These are phyloP conservation scores for Xylariomycetidae sp. DNA, from an alignment of 2,329 filamentous ascomycete species.

Conservation along the genomic window DNA sequence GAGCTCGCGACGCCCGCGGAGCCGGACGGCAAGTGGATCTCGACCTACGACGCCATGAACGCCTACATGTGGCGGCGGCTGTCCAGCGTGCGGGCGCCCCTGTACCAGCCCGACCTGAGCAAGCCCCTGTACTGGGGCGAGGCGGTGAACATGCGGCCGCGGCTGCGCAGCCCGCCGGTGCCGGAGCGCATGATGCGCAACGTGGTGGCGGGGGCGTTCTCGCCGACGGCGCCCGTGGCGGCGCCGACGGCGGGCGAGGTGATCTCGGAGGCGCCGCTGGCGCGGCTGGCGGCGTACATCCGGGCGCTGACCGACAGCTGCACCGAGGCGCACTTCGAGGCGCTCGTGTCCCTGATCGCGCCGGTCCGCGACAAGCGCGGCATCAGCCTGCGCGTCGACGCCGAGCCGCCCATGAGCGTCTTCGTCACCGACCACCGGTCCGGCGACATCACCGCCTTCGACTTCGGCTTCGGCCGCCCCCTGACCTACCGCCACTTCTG, in stretches of 20 bases:
- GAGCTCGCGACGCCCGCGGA: conserved; percentile 24
- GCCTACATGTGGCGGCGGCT: conserved; percentile 38
- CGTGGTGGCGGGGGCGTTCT: conserved; percentile 7
- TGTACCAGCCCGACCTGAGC: conserved; percentile 28
- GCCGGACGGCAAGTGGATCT: conserved; percentile 33
- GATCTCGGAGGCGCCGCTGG: conserved; percentile 31
- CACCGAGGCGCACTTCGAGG: conserved; percentile 26
- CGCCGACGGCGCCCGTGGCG: conserved; percentile 18
- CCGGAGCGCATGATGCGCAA: conserved; percentile 29
- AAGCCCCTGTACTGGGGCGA: conserved; percentile 30
- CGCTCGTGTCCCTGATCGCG: conserved; percentile 26
- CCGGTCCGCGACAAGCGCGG: conserved; percentile 30
- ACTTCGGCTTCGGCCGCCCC: conserved; percentile 10
- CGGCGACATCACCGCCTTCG: conserved; percentile 4
- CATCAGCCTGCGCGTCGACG: conserved; percentile 7
- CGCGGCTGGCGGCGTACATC: conserved; percentile 30
- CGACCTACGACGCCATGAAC: conserved; percentile 40
- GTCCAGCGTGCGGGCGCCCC: conserved; percentile 27
- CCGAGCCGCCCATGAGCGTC: conserved; percentile 4
- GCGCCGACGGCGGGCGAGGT: conserved; percentile 28
- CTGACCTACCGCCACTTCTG: conserved; percentile 6
- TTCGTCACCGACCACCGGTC: conserved; percentile 8
- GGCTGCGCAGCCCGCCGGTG: conserved; percentile 28
- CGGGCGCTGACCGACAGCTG: conserved; percentile 31
- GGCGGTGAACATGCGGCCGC: conserved; percentile 34